Evolutionary conservation across 805 yeast species (phyloP).

Genomic region (Metschnikowia matae): DNA sequence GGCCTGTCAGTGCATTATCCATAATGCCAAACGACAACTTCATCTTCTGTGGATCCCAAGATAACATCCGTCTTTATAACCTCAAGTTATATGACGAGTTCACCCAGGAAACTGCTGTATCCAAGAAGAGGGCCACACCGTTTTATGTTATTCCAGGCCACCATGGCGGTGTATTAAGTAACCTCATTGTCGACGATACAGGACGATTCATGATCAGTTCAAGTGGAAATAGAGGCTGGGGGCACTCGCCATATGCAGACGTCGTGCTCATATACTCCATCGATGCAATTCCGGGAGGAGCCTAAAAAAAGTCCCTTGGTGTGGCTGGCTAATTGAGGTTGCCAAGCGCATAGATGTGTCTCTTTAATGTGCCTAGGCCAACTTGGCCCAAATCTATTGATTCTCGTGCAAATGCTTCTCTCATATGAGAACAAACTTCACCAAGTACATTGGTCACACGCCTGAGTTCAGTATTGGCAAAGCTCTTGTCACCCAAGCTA

Average conservation of each 20-base stretch:
- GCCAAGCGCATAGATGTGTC: slow-evolving; percentile 25
- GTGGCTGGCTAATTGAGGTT: slow-evolving; percentile 1
- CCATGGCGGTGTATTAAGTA: slow-evolving; percentile 85
- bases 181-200: slow-evolving; percentile 77
- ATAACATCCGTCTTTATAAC: slow-evolving; percentile 85
- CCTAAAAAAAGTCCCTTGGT: not conserved
- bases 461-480: not conserved
- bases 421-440: not conserved
- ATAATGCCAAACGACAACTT: slow-evolving; percentile 80
- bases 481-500: slow-evolving; percentile 4
- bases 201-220: slow-evolving; percentile 86
- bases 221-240: slow-evolving; percentile 95
- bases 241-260: slow-evolving; percentile 72
- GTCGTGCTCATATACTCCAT: slow-evolving; percentile 80
- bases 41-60: slow-evolving; percentile 82
- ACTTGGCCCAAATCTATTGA: slow-evolving; percentile 23
- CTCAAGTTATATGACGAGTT: slow-evolving; percentile 43
- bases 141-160: slow-evolving; percentile 94
- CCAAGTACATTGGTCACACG: not conserved
- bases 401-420: not conserved
- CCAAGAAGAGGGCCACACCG: slow-evolving; percentile 54
- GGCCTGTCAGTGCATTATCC: slow-evolving; percentile 79
- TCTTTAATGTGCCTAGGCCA: slow-evolving; percentile 33
- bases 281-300: slow-evolving; percentile 33
- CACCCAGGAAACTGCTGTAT: slow-evolving; percentile 21